Evolutionary conservation across 805 yeast species (phyloP).

Genomic region (Saccharomycopsis sp.): DNA sequence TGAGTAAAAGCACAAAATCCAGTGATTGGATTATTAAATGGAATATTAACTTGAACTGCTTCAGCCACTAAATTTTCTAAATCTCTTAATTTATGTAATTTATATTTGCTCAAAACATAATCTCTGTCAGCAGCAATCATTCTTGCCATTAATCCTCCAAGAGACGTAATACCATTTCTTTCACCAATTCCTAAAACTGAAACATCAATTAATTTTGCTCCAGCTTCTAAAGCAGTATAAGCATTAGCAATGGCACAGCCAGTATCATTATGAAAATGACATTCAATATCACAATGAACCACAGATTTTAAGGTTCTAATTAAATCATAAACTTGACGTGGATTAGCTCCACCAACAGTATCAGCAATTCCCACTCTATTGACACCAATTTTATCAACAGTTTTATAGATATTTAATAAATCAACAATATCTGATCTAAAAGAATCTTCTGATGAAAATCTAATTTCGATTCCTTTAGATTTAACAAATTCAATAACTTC

Average conservation of each 20-base stretch:
- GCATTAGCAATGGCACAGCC: constrained; percentile 99
- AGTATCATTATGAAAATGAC: constrained; percentile 98
- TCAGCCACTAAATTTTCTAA: constrained; percentile 94
- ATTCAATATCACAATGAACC: constrained; percentile 93
- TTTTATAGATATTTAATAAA: constrained; percentile 86
- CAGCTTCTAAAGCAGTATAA: constrained; percentile 95
- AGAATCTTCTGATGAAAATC: constrained; percentile 95
- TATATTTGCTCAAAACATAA: constrained; percentile 87
- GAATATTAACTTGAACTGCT: constrained; percentile 93
- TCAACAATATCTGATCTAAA: constrained; percentile 96
- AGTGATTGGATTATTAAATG: constrained; percentile 97
- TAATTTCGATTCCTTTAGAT: constrained; percentile 91
- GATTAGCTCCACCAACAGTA: constrained; percentile 98
- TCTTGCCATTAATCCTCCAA: constrained; percentile 98
- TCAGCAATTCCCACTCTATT: constrained; percentile 99
- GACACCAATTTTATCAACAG: constrained; percentile 95
- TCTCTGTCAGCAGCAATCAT: constrained; percentile 99
- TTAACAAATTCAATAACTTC: constrained; percentile 97
- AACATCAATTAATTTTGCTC: constrained; percentile 90
- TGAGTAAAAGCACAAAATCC: constrained; percentile 99
- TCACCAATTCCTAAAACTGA: constrained; percentile 97
- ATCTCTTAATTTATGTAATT: constrained; percentile 91
- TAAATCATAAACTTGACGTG: constrained; percentile 96
- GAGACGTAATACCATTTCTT: constrained; percentile 95
- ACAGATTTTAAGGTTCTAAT: constrained; percentile 89